Evolutionary conservation across 73 alveolate species (phyloP).

Genomic region (Paramecium tetraurelia): DNA sequence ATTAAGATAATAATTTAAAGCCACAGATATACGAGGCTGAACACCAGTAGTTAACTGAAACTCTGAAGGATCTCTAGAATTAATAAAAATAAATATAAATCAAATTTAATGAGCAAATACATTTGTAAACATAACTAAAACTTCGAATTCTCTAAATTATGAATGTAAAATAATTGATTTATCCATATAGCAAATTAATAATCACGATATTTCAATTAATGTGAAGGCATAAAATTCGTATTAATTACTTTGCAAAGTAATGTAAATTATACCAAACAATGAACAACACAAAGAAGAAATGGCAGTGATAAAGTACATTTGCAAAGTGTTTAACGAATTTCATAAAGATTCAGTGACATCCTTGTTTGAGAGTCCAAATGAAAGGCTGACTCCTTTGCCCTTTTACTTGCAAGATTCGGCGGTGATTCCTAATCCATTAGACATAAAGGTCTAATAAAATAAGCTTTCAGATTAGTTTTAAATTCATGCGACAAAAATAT

Average conservation of each 20-base stretch:
- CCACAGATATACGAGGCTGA: not conserved
- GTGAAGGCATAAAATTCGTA: not conserved
- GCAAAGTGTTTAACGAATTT: not conserved
- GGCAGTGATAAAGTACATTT: not conserved
- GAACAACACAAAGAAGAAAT: not conserved
- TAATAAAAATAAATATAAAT: too few relatives aligned
- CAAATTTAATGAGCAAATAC: not conserved
- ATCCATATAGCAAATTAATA: not conserved
- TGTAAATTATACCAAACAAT: not conserved
- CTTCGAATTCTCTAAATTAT: not conserved
- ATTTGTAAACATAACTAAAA: not conserved
- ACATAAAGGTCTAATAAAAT: not conserved
- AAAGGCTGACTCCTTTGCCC: not conserved
- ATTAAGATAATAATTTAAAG: slow-evolving; percentile 6
- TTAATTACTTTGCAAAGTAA: not conserved
- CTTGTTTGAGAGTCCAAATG: not conserved
- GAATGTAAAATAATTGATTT: not conserved
- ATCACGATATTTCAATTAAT: not conserved
- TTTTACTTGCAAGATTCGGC: not conserved
- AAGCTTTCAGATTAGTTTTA: not conserved
- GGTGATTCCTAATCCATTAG: not conserved
- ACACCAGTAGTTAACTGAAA: not conserved
- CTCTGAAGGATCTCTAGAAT: not conserved
- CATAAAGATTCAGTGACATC: not conserved
- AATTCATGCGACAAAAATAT: not conserved